Base-by-base conservation (phyloP, 169 alveolate genomes). In the Plasmodium knowlesi region DNA sequence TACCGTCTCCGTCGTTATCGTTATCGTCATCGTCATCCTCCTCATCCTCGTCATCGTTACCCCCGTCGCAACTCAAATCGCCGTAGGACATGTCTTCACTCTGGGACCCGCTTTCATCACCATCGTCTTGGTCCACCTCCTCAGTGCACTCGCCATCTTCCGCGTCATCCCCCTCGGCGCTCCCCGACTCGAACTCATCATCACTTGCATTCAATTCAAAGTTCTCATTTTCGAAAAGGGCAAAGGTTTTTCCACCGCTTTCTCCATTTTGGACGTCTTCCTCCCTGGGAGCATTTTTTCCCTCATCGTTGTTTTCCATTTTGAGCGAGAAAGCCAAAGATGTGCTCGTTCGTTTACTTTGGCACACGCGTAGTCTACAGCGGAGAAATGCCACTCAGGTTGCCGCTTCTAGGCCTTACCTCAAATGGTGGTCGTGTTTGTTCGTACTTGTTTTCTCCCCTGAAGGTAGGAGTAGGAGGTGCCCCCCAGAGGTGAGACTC, bases 61-160 rank as follows among this genome's bases (percentile, higher is more conserved):
- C 96, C 82, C 76, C 95, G 97, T 81, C 80, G 78, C 19, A 94
- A 94, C 82, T 95, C 97, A 95, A 95, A 96, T 73, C 95, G 92
- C 50, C 93, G 96, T 89, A 96, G 97, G 76, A 67, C 76, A 67
- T 67, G 94, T 94, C 91, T 95, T 90, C 92, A 96, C 98, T 92
- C 95, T 88, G 95, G 96, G 98, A 84, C 95, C 96, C 83, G 74
- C 82, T 95, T 72, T 91, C 93, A 50, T 79, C 53, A 30, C 88
- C 95, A 32, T 95, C 96, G 61, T 95, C 95, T 37, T 91, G 71
- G 12, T 84, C 82, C 22, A 86, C 96, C 32, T 94, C 97, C 19
- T 91, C 70, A 61, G 67, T 61, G 46, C 0, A 39, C n/a, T 81
- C 96, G 30, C 78, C 96, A 25, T 85, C 97, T 6, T 80, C 79